These are phyloP conservation scores for Allantophomopsis cytisporea DNA, from an alignment of 2,329 filamentous ascomycete genomes.

Conservation along the genomic window DNA sequence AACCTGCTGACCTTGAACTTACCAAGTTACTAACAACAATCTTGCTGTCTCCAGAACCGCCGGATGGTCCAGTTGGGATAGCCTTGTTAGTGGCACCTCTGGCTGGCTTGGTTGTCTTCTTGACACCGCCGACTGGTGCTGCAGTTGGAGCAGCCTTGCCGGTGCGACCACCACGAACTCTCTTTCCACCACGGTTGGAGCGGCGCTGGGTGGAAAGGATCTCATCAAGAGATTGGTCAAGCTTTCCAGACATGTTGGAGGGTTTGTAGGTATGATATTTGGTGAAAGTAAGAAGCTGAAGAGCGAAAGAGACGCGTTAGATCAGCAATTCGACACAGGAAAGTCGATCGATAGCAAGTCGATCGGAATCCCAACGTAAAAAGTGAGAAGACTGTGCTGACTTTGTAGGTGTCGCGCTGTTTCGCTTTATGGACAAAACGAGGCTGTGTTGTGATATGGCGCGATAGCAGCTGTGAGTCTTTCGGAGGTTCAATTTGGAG, in stretches of 20 bases:
- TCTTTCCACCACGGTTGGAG: slow-evolving; percentile 5
- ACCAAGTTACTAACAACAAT: slow-evolving; percentile 98
- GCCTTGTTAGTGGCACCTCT: slow-evolving; percentile 46
- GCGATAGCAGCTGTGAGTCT: slow-evolving; percentile 12
- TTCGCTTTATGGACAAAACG: slow-evolving; percentile 1
- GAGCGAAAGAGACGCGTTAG: slow-evolving; percentile 13
- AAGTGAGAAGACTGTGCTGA: slow-evolving; percentile 14
- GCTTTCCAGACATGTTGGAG: slow-evolving; percentile 75
- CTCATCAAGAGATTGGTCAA: slow-evolving; percentile 94
- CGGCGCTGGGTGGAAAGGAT: slow-evolving; percentile 66
- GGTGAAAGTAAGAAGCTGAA: slow-evolving; percentile 2
- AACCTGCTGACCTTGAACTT: slow-evolving; percentile 26
- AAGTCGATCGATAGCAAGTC: slow-evolving; percentile 9
- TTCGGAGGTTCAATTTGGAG: too few species aligned
- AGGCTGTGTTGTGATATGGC: slow-evolving; percentile 1
- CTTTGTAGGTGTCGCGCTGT: slow-evolving; percentile 8
- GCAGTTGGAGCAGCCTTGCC: slow-evolving; percentile 31
- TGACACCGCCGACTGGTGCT: slow-evolving; percentile 76
- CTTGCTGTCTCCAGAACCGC: slow-evolving; percentile 67
- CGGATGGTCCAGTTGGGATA: slow-evolving; percentile 48
- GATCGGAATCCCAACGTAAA: slow-evolving; percentile 9
- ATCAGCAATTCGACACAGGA: slow-evolving; percentile 14
- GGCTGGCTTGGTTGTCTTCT: slow-evolving; percentile 52
- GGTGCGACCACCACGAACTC: slow-evolving; percentile 25
- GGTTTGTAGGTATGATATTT: slow-evolving; percentile 3